Conservation (phyloP, 148 eudicot species). For the Suaeda aralocaspica region DNA sequence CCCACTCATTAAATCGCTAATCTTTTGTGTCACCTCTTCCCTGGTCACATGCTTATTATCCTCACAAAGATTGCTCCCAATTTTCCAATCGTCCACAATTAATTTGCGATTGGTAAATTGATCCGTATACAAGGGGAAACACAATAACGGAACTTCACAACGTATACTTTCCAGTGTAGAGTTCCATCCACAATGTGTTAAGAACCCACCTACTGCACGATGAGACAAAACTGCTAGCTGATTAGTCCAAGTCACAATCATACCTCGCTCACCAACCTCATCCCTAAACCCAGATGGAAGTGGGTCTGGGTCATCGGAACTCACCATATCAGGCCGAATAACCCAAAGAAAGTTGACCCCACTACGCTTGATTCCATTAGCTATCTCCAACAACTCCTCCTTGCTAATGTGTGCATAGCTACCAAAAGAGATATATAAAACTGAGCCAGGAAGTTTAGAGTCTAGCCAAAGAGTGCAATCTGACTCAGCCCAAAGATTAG, state of each 20-base stretch:
- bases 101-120: conserved; percentile 30
- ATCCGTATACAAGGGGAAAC: conserved; percentile 31
- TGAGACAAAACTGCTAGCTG: conserved; percentile 22
- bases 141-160: conserved; percentile 23
- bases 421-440: conserved; percentile 67
- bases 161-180: conserved; percentile 23
- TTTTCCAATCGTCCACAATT: conserved; percentile 32
- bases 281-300: conserved; percentile 22
- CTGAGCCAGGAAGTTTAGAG: conserved; percentile 49
- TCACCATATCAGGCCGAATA: conserved; percentile 43
- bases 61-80: conserved; percentile 25
- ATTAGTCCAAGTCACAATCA: conserved; percentile 28
- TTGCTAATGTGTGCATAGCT: conserved; percentile 60
- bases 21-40: conserved; percentile 19
- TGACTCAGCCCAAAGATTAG: conserved; percentile 68
- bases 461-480: conserved; percentile 67
- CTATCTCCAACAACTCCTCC: conserved; percentile 42
- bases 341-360: conserved; percentile 61
- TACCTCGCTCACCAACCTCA: conserved; percentile 28
- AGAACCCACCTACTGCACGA: conserved; percentile 29
- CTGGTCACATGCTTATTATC: conserved; percentile 15
- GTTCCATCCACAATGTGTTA: conserved; percentile 36
- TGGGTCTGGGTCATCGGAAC: conserved; percentile 23
- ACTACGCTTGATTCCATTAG: conserved; percentile 49
- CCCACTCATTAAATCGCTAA: conserved; percentile 8